A percentile compares a stretch with the other conserved stretches of the same genome.
These are phyloP conservation scores for Fulvia fulva DNA, from an alignment of 2,329 filamentous ascomycete species.

Conservation along the genomic window DNA sequence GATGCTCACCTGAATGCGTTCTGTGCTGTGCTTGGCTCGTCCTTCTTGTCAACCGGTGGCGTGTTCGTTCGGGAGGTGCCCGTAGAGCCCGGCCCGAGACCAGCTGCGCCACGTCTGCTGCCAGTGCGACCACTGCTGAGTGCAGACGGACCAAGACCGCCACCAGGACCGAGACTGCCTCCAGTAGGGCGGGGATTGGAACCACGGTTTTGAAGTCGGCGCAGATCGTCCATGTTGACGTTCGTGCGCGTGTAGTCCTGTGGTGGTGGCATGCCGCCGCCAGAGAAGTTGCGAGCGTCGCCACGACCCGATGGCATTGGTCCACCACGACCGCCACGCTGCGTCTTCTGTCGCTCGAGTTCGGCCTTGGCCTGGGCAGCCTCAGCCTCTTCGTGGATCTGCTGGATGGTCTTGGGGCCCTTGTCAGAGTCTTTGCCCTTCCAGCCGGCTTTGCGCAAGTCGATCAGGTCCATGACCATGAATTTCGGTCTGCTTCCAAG, in stretches of 20 bases:
- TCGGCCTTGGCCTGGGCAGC: conserved; percentile 74
- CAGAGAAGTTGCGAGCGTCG: conserved; percentile 80
- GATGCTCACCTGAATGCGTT: conserved; percentile 90
- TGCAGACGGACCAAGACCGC: conserved; percentile 53
- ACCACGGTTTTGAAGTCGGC: conserved; percentile 69
- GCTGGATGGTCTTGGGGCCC: conserved; percentile 92
- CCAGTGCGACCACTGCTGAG: conserved; percentile 75
- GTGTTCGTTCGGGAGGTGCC: conserved; percentile 87
- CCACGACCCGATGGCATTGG: conserved; percentile 74
- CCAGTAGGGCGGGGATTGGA: conserved; percentile 53
- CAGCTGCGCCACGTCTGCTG: conserved; percentile 56
- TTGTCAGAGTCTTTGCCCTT: conserved; percentile 90
- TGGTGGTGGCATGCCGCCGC: conserved; percentile 60
- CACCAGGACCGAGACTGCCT: conserved; percentile 70
- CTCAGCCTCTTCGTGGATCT: conserved; percentile 79
- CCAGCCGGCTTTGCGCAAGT: conserved; percentile 76
- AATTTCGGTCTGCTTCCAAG: conserved; percentile 86
- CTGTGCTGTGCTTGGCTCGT: conserved; percentile 62
- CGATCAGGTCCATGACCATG: conserved; percentile 93
- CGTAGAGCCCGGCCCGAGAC: conserved; percentile 54
- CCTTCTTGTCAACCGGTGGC: conserved; percentile 64
- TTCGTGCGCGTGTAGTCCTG: conserved; percentile 70
- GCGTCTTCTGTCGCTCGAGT: conserved; percentile 54
- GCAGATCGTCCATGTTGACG: conserved; percentile 86
- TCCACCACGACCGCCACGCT: conserved; percentile 60